Evolutionary conservation across 345 rosid genomes (phyloP).

Genomic region (Lepidium aucheri): DNA sequence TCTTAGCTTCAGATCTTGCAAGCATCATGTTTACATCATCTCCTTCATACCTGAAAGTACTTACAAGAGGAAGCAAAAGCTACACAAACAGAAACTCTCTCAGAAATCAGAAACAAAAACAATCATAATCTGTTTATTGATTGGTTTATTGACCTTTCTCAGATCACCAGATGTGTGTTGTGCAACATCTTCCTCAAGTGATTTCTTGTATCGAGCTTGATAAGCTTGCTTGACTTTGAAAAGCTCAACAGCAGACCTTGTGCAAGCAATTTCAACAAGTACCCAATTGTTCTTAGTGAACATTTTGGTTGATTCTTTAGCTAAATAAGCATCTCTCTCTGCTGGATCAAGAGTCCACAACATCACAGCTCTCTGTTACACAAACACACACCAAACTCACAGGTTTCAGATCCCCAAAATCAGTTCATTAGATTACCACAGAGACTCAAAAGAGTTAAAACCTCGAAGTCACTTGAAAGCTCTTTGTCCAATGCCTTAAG

Average conservation of each 20-base stretch:
- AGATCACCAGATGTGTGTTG: conserved; percentile 56
- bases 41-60: conserved; percentile 73
- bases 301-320: conserved; percentile 66
- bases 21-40: conserved; percentile 68
- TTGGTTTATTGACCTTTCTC: conserved; percentile 43
- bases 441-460: not conserved
- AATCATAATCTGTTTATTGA: not conserved
- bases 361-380: conserved; percentile 57
- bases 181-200: conserved; percentile 82
- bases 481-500: conserved; percentile 61
- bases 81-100: conserved; percentile 15
- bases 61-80: conserved; percentile 86
- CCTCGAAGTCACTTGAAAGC: conserved; percentile 68
- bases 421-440: not conserved
- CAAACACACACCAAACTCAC: too few species aligned
- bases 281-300: conserved; percentile 64
- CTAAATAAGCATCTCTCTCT: conserved; percentile 77
- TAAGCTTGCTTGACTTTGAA: conserved; percentile 57
- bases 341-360: conserved; percentile 69
- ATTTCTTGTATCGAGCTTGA: conserved; percentile 62
- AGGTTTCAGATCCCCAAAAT: not conserved
- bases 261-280: conserved; percentile 76
- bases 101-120: not conserved
- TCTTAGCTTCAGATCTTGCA: conserved; percentile 84
- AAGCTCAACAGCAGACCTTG: conserved; percentile 52